phyloP scores from a whole-genome alignment of 192 early-diverging fungal genomes.

The Spizellomyces sp. region DNA sequence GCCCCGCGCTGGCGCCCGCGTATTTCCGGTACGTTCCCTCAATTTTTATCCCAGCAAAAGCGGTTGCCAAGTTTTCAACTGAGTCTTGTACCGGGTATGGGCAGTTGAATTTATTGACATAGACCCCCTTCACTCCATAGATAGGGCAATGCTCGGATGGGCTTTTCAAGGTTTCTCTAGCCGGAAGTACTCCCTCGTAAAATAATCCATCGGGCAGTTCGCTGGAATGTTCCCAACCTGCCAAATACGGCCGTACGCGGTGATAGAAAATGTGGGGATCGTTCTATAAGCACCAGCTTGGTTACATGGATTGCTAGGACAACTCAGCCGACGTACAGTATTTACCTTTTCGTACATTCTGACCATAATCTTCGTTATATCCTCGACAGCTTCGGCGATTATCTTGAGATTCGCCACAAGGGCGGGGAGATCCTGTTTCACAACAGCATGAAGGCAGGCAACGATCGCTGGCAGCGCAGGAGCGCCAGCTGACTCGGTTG shows the following conservation, averaged over 20 bases:
- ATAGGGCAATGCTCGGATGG: slow-evolving; percentile 4
- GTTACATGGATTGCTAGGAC: neutral
- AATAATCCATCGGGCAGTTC: slow-evolving; percentile 85
- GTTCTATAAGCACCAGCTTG: slow-evolving; percentile 35
- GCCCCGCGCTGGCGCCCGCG: slow-evolving; percentile 93
- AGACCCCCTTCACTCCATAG: slow-evolving; percentile 20
- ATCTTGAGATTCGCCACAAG: slow-evolving; percentile 52
- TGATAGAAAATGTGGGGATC: slow-evolving; percentile 95
- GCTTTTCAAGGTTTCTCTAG: slow-evolving; percentile 3
- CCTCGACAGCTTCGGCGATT: slow-evolving; percentile 49
- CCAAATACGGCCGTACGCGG: slow-evolving; percentile 87
- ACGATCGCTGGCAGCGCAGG: slow-evolving; percentile 70
- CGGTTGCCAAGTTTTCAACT: neutral
- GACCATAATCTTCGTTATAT: slow-evolving; percentile 37
- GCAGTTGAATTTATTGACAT: neutral
- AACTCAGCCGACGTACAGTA: neutral
- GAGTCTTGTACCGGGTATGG: slow-evolving; percentile 8
- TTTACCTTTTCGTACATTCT: slow-evolving; percentile 82
- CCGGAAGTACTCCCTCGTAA: slow-evolving; percentile 77
- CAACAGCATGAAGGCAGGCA: slow-evolving; percentile 62
- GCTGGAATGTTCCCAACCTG: slow-evolving; percentile 91
- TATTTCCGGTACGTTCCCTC: slow-evolving; percentile 50
- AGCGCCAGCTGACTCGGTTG: slow-evolving; percentile 82
- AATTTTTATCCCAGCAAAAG: neutral
- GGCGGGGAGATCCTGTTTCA: slow-evolving; percentile 50